A percentile compares a stretch with the other conserved stretches of the same genome.
Conservation (phyloP, 2,329 filamentous ascomycete genomes). For the Alternaria solani region DNA sequence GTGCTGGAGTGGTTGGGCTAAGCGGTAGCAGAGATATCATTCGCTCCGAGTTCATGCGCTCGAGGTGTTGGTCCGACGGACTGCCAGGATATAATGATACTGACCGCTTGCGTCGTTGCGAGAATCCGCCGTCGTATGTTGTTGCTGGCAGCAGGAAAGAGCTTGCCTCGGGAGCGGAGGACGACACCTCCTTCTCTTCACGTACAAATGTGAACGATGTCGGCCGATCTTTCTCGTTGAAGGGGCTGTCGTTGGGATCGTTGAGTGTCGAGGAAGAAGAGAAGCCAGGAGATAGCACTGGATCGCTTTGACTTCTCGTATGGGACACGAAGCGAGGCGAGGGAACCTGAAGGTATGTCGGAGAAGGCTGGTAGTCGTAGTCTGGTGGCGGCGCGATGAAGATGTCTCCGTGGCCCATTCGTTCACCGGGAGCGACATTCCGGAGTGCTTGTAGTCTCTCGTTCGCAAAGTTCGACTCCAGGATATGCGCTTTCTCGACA, state of each 20-base stretch:
- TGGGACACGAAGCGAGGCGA: conserved; percentile 24
- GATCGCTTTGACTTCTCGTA: conserved; percentile 32
- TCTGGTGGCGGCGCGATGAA: conserved; percentile 49
- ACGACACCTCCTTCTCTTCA: conserved; percentile 19
- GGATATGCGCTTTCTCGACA: conserved; percentile 48
- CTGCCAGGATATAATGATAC: conserved; percentile 22
- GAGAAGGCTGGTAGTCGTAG: conserved; percentile 37
- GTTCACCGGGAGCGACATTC: conserved; percentile 41
- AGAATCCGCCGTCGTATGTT: conserved; percentile 29
- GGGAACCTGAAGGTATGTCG: conserved; percentile 17
- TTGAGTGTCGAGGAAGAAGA: conserved; percentile 28
- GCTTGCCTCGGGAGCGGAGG: conserved; percentile 21
- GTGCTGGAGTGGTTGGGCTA: conserved; percentile 10
- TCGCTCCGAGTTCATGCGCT: conserved; percentile 6
- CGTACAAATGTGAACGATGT: conserved; percentile 24
- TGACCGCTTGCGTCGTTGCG: conserved; percentile 16
- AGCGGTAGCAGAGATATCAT: conserved; percentile 15
- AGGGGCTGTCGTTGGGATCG: conserved; percentile 21
- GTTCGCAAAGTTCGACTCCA: conserved; percentile 47
- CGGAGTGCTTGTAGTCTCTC: conserved; percentile 42
- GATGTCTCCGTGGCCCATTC: conserved; percentile 45
- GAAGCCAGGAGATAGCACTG: conserved; percentile 31
- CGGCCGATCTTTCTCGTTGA: conserved; percentile 13
- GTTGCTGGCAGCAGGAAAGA: conserved; percentile 33
- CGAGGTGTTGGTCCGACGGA: background rate